Evolutionary conservation across 768 basidiomycete species (phyloP).

Genomic region (Phaeotremella skinneri): DNA sequence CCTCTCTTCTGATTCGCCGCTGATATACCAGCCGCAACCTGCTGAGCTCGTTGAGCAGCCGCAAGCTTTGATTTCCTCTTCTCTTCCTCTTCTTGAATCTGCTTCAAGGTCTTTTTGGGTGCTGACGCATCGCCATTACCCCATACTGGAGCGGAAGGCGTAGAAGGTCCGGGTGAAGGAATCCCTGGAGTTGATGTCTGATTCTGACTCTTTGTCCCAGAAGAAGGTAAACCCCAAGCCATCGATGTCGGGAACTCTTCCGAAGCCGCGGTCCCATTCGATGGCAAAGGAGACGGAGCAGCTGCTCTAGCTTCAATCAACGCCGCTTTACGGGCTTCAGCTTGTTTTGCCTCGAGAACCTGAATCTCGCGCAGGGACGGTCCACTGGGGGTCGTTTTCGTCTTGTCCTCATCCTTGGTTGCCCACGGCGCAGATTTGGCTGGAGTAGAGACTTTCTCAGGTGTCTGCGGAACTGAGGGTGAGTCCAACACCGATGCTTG

Average conservation of each 20-base stretch:
- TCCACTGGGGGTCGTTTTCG: slow-evolving; percentile 51
- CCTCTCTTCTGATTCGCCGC: slow-evolving; percentile 60
- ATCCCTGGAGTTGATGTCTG: slow-evolving; percentile 47
- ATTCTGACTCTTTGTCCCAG: slow-evolving; percentile 3
- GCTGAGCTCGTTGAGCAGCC: slow-evolving; percentile 59
- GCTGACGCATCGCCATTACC: slow-evolving; percentile 57
- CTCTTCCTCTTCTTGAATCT: slow-evolving; percentile 98
- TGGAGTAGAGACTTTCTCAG: slow-evolving; percentile 21
- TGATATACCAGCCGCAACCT: slow-evolving; percentile 25
- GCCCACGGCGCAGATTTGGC: slow-evolving; percentile 50
- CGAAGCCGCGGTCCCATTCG: slow-evolving; percentile 9
- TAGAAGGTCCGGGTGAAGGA: slow-evolving; percentile 34
- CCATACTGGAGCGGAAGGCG: slow-evolving; percentile 64
- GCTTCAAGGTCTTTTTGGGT: slow-evolving; percentile 91
- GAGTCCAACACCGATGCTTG: slow-evolving; percentile 8
- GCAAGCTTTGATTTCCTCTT: slow-evolving; percentile 65
- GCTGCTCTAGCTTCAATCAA: slow-evolving; percentile 65
- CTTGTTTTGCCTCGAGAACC: slow-evolving; percentile 80
- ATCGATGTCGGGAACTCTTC: slow-evolving; percentile 45
- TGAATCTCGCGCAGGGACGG: slow-evolving; percentile 90
- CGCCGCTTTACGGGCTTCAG: slow-evolving; percentile 68
- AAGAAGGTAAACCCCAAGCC: slow-evolving; percentile 60
- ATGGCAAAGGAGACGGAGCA: slow-evolving; percentile 50
- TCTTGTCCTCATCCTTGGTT: slow-evolving; percentile 61
- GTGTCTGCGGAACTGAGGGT: slow-evolving; percentile 8